Evolutionary conservation across 768 basidiomycete species (phyloP).

Genomic region (Plicaturopsis crispa): DNA sequence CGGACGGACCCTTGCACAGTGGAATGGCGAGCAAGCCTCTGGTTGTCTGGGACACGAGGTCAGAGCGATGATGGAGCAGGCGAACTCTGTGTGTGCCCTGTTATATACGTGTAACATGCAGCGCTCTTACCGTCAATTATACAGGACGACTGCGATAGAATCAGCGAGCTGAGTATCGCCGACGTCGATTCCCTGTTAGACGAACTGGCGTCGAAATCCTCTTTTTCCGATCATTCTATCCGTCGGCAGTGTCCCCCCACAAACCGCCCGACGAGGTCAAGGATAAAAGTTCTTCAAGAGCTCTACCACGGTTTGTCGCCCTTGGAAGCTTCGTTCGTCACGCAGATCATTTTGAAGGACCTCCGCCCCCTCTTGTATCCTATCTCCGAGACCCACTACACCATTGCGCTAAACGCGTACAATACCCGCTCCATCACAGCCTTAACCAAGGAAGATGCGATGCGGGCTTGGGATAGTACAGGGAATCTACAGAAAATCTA

Average conservation of each 20-base stretch:
- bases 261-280: neutral
- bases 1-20: constrained; percentile 22
- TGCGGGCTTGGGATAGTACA: constrained; percentile 66
- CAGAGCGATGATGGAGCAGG: constrained; percentile 31
- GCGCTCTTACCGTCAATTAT: too few species aligned
- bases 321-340: constrained; percentile 57
- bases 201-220: constrained; percentile 63
- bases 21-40: constrained; percentile 33
- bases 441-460: constrained; percentile 55
- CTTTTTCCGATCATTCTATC: constrained; percentile 48
- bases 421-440: constrained; percentile 48
- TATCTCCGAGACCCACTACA: constrained; percentile 37
- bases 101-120: too few species aligned
- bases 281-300: constrained; percentile 33
- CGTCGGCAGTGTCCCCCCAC: constrained; percentile 21
- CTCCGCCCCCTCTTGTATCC: constrained; percentile 75
- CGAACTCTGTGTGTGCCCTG: constrained; percentile 33
- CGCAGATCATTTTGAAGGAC: constrained; percentile 87
- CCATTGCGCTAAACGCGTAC: constrained; percentile 42
- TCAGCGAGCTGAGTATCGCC: constrained; percentile 30
- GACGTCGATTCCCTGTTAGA: constrained; percentile 65
- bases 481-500: constrained; percentile 46
- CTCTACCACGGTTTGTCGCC: constrained; percentile 59
- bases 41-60: constrained; percentile 75
- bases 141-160: constrained; percentile 19